phyloP scores from a whole-genome alignment of 1,284 basidiomycete genomes.

The Moesziomyces sp. region DNA sequence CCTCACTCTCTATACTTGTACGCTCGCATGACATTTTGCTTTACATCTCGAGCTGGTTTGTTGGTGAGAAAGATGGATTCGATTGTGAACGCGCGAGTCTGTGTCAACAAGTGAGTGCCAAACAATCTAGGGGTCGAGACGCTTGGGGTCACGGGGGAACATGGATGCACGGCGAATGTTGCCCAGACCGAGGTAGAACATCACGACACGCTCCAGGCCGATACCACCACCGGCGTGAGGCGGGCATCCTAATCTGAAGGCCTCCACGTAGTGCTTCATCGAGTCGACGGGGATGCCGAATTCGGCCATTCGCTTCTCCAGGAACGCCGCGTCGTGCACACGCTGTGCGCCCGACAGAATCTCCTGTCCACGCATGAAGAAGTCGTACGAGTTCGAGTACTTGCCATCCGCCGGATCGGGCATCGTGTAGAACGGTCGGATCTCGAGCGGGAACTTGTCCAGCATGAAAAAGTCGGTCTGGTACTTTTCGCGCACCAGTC shows the following conservation, averaged over 20 bases:
- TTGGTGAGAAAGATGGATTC: background rate
- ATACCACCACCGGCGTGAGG: constrained; percentile 76
- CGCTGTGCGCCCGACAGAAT: constrained; percentile 97
- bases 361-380: constrained; percentile 99
- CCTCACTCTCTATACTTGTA: background rate
- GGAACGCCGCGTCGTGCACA: constrained; percentile 87
- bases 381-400: constrained; percentile 98
- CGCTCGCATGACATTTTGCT: background rate
- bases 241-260: constrained; percentile 91
- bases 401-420: constrained; percentile 60
- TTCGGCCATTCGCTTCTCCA: constrained; percentile 82
- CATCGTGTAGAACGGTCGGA: constrained; percentile 68
- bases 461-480: constrained; percentile 67
- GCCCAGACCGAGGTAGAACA: constrained; percentile 78
- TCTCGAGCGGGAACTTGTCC: constrained; percentile 66
- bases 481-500: constrained; percentile 65
- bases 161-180: constrained; percentile 93
- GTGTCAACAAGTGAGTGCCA: too few species aligned
- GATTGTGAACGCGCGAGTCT: too few species aligned
- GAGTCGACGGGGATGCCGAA: constrained; percentile 81
- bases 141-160: constrained; percentile 78
- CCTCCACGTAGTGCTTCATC: constrained; percentile 92
- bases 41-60: too few species aligned
- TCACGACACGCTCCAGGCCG: constrained; percentile 89
- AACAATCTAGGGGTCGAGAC: constrained; percentile 61